Base-by-base conservation (phyloP, 805 yeast species). In the Allodekkera sacchari region DNA sequence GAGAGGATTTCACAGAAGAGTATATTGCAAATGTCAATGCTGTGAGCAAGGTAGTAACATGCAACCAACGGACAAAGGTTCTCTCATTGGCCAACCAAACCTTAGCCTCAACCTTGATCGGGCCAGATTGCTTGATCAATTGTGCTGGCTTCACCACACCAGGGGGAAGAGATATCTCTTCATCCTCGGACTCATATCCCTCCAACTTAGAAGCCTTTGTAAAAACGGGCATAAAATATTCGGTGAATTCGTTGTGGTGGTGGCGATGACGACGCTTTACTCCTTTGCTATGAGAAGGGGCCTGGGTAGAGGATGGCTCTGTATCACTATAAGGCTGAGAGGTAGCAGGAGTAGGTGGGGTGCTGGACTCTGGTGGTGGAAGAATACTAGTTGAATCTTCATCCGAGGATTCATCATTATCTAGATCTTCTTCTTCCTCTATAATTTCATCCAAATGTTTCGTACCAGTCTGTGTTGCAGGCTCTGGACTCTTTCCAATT, bases 71-170 rank as follows among this genome's bases (percentile, higher is more conserved):
- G 64, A 84, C 80, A 63, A 88, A 89, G 4, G 98, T 92, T 57
- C 98, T 80, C 63, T 92, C 98, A 52, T 92, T 92, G 18, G 98
- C 98, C 42, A 92, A 68, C 96, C 97, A 92, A 10, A 92, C 98
- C 53, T 92, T 92, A 19, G 97, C 94, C 63, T 92, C 98, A 36
- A 92, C 88, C 58, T 83, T 87, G 34, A 87, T 74, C 2, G 96
- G 92, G 6, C 96, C 95, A 18, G 88, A 78, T 54, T 87, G 87
- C 50, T 88, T 83, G 46, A 89, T 68, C 59, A 83, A 73, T 20
- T 68, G 63, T 17, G 70, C 74, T 34, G 98, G 98, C 50, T 80
- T 83, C 27, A 66, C 65, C 14, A 89, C 97, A 11, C 97, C 97
- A 2, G 82, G 76, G 9, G 98, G 98, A 35, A 89, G 64, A 15